phyloP scores from a whole-genome alignment of 345 rosid genomes.

The Toxicodendron radicans region DNA sequence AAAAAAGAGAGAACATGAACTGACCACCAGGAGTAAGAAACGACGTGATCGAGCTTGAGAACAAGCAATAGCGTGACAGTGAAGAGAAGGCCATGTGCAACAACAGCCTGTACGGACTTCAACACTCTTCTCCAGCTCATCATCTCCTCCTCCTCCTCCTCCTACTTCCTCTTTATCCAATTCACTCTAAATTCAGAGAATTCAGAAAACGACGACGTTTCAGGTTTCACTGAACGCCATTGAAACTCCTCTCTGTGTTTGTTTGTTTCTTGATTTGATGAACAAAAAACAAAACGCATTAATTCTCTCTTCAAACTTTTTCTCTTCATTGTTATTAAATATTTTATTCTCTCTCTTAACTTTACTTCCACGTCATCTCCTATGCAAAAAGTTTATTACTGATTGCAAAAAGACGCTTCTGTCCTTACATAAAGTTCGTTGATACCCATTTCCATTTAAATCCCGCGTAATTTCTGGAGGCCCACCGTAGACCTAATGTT shows the following conservation, averaged over 20 bases:
- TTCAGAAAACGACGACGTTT: neutral
- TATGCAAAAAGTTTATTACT: neutral
- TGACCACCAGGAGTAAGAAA: conserved; percentile 83
- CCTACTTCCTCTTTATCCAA: conserved; percentile 7
- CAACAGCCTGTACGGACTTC: conserved; percentile 83
- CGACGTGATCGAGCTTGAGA: conserved; percentile 63
- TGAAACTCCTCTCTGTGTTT: neutral
- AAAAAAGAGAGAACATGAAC: conserved; percentile 15
- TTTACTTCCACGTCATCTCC: conserved; percentile 28
- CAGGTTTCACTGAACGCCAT: conserved; percentile 17
- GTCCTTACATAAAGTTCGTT: too few relatives aligned
- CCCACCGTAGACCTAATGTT: too few relatives aligned
- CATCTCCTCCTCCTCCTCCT: conserved; percentile 25
- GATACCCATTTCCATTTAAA: too few relatives aligned
- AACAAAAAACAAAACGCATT: conserved; percentile 35
- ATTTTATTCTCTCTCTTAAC: neutral
- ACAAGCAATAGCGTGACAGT: conserved; percentile 71
- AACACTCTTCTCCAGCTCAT: conserved; percentile 88
- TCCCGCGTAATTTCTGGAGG: too few relatives aligned
- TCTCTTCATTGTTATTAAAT: neutral
- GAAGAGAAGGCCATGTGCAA: conserved; percentile 72
- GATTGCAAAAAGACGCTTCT: too few relatives aligned
- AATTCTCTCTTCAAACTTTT: neutral
- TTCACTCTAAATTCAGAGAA: conserved; percentile 2
- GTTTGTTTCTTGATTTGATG: conserved; percentile 18